phyloP scores from a whole-genome alignment of 129 eudicot species.

The Ambrosia trifida region DNA sequence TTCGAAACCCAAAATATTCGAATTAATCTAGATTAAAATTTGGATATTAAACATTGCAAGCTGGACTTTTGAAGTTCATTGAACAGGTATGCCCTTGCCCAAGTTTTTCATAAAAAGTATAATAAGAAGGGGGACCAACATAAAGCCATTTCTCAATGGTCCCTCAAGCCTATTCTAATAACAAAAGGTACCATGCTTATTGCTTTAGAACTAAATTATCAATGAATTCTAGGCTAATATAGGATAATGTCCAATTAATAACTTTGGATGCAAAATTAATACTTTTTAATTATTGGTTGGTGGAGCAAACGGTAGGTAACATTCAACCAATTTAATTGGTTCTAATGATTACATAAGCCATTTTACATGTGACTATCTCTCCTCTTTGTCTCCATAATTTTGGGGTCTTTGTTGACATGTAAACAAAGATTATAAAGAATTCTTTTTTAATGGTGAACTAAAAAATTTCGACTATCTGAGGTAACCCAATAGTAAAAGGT shows the following conservation, averaged over 20 bases:
- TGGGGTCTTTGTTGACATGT: slow-evolving; percentile 20
- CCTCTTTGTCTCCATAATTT: slow-evolving; percentile 21
- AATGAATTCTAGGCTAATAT: not conserved
- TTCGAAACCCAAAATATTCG: no score
- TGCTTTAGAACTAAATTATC: not conserved
- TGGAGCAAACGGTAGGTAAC: slow-evolving; percentile 35
- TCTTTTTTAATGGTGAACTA: no score
- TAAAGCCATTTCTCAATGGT: not conserved
- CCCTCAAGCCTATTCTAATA: slow-evolving; percentile 17
- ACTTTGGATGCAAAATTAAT: slow-evolving; percentile 33
- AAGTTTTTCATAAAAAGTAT: not conserved
- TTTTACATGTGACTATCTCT: slow-evolving; percentile 15
- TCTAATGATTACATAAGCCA: slow-evolving; percentile 29
- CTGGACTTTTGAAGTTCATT: not conserved
- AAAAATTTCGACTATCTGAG: no score
- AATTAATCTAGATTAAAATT: not conserved
- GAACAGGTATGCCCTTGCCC: not conserved
- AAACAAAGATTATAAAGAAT: slow-evolving; percentile 5
- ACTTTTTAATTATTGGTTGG: slow-evolving; percentile 22
- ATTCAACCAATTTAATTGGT: slow-evolving; percentile 6
- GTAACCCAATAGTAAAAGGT: no score
- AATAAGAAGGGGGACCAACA: slow-evolving; percentile 12
- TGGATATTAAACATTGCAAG: slow-evolving; percentile 10
- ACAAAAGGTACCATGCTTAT: not conserved
- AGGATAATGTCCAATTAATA: slow-evolving; percentile 25